Percentiles rank a stretch among this genome's conserved stretches.
Evolutionary conservation across 2,329 filamentous ascomycete species (phyloP).

Genomic region (Pestalotiopsis sp.): DNA sequence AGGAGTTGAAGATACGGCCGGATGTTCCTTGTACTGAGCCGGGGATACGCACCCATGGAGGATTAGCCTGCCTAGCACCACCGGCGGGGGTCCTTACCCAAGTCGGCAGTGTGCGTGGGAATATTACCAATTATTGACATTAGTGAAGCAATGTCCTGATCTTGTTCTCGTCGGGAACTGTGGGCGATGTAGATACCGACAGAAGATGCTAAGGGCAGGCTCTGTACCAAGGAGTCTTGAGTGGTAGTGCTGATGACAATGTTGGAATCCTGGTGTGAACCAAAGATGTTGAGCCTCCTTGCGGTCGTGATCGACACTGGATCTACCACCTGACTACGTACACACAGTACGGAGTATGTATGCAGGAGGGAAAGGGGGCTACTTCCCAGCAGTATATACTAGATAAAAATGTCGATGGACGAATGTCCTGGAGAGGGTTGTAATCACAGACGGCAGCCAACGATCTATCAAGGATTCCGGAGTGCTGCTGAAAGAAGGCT

Average conservation of each 20-base stretch:
- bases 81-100: not conserved
- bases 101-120: not conserved
- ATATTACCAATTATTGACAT: not conserved
- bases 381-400: too few species aligned
- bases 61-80: not conserved
- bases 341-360: too few species aligned
- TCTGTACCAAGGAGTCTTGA: too few species aligned
- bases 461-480: not conserved
- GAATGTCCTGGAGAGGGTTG: not conserved
- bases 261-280: not conserved
- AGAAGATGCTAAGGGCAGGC: too few species aligned
- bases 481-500: not conserved
- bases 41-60: constrained; percentile 3
- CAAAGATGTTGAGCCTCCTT: not conserved
- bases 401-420: not conserved
- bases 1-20: constrained; percentile 11
- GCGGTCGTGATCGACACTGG: not conserved
- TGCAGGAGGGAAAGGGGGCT: too few species aligned
- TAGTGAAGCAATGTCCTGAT: not conserved
- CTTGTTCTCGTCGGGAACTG: too few species aligned
- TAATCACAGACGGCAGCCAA: not conserved
- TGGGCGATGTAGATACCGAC: too few species aligned
- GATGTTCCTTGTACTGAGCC: not conserved
- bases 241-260: not conserved
- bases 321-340: too few species aligned